Conservation (phyloP, 345 rosid species). For the Eucalyptus tenuipes region DNA sequence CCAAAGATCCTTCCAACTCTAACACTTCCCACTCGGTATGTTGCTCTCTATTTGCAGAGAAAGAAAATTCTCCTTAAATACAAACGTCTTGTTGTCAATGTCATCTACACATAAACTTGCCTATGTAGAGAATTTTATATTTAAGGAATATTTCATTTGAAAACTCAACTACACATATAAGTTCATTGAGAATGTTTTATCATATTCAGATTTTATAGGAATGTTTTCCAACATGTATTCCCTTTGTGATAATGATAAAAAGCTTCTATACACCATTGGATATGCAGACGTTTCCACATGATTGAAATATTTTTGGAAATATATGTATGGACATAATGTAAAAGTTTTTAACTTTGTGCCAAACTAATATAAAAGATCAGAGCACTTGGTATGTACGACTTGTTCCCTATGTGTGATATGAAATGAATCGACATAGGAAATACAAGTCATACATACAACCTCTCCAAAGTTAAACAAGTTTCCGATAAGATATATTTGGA, state of each 20-base stretch:
- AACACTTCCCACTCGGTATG: background rate
- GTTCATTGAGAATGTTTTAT: background rate
- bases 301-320: background rate
- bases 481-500: background rate
- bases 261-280: background rate
- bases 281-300: background rate
- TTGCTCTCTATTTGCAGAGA: background rate
- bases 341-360: background rate
- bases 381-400: background rate
- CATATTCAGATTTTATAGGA: background rate
- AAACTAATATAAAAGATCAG: background rate
- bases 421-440: background rate
- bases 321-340: background rate
- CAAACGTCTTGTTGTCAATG: background rate
- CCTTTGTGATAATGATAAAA: background rate
- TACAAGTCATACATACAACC: background rate
- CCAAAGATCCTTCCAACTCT: background rate
- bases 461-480: background rate
- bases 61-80: background rate
- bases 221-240: background rate
- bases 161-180: background rate
- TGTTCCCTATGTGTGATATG: background rate
- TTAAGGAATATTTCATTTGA: background rate
- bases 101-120: background rate
- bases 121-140: background rate